Percentiles rank a stretch among this genome's conserved stretches.
phyloP scores from a whole-genome alignment of 1,284 basidiomycete species.

The Austropuccinia psidii region DNA sequence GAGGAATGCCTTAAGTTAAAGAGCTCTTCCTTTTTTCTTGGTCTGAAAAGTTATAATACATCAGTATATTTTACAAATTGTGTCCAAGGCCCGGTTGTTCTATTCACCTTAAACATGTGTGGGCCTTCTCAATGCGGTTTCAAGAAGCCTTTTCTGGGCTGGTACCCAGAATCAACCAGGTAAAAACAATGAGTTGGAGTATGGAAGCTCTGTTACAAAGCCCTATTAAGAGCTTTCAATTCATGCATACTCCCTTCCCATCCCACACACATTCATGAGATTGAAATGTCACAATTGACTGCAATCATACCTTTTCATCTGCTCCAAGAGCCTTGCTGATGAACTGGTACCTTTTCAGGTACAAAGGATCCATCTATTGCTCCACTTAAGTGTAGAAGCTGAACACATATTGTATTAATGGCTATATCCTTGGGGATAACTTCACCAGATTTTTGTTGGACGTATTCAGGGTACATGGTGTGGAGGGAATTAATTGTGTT shows the following conservation, averaged over 20 bases:
- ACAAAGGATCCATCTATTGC: conserved; percentile 47
- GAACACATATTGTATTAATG: too few species aligned
- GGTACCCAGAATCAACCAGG: background rate
- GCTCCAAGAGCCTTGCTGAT: conserved; percentile 40
- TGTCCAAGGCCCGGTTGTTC: too few species aligned
- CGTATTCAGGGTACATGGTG: too few species aligned
- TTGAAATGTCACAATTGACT: conserved; percentile 44
- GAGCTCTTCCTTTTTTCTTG: too few species aligned
- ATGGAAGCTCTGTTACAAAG: conserved; percentile 43
- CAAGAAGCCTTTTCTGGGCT: conserved; percentile 19
- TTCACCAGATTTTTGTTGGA: too few species aligned
- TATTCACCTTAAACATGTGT: too few species aligned
- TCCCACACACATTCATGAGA: conserved; percentile 47
- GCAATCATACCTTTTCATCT: conserved; percentile 45
- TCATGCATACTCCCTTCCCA: conserved; percentile 50
- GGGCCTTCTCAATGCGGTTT: conserved; percentile 49
- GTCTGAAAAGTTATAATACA: too few species aligned
- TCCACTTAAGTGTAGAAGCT: conserved; percentile 44
- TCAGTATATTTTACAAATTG: too few species aligned
- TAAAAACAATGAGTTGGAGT: conserved; percentile 35
- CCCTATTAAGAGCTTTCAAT: conserved; percentile 41
- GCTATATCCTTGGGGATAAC: too few species aligned
- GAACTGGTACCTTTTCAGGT: conserved; percentile 39
- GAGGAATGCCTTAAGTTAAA: too few species aligned
- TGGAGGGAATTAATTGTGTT: too few species aligned